phyloP scores from a whole-genome alignment of 805 yeast species.

The Candida jianshihensis region DNA sequence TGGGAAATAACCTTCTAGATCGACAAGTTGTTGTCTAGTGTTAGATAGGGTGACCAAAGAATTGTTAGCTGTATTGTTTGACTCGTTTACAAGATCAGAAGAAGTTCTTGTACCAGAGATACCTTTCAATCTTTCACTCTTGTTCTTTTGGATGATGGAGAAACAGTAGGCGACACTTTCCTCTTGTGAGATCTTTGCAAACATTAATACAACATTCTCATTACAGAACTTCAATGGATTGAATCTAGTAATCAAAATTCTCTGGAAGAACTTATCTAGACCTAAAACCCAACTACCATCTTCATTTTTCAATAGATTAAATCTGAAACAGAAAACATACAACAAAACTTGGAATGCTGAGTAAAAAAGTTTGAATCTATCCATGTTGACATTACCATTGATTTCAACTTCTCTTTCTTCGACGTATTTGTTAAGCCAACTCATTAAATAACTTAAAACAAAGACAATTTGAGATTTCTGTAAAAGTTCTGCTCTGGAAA shows the following conservation, averaged over 20 bases:
- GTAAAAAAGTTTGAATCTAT: conserved; percentile 80
- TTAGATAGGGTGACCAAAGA: conserved; percentile 32
- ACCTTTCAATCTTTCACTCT: conserved; percentile 40
- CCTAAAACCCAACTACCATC: conserved; percentile 65
- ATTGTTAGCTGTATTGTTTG: conserved; percentile 18
- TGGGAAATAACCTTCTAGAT: conserved; percentile 92
- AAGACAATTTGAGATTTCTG: conserved; percentile 68
- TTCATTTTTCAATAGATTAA: conserved; percentile 42
- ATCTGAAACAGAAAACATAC: conserved; percentile 88
- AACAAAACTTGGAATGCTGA: conserved; percentile 86
- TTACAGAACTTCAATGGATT: conserved; percentile 92
- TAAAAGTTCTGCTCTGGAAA: conserved; percentile 77
- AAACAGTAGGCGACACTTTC: conserved; percentile 90
- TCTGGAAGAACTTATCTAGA: conserved; percentile 79
- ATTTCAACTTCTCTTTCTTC: conserved; percentile 83
- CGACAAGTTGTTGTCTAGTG: conserved; percentile 75
- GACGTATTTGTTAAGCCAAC: conserved; percentile 79
- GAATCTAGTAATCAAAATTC: conserved; percentile 79
- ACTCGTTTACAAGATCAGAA: conserved; percentile 19
- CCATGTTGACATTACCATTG: conserved; percentile 67
- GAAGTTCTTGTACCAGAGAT: conserved; percentile 25
- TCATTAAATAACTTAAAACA: conserved; percentile 73
- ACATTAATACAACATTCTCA: conserved; percentile 87
- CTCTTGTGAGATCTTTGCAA: conserved; percentile 86
- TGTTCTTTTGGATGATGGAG: conserved; percentile 85